A percentile compares a stretch with the other conserved stretches of the same genome.
phyloP scores from a whole-genome alignment of 2,329 filamentous ascomycete genomes.

The Trichoderma polysporum region DNA sequence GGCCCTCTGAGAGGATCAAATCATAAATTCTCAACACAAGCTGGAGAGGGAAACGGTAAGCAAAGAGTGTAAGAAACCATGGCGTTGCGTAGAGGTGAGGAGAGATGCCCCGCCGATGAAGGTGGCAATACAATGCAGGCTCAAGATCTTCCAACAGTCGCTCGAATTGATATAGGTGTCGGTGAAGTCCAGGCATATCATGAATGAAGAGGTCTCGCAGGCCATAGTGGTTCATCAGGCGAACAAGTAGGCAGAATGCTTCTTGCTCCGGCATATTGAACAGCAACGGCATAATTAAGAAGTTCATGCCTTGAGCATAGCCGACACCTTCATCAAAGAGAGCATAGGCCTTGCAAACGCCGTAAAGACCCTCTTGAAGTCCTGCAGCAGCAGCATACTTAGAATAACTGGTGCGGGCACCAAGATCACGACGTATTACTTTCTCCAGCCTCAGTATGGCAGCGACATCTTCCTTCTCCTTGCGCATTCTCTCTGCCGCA shows the following conservation, averaged over 20 bases:
- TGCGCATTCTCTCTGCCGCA: constrained; percentile 70
- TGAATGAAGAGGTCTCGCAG: constrained; percentile 89
- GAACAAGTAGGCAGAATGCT: constrained; percentile 88
- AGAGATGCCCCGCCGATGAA: constrained; percentile 81
- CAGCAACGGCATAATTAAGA: constrained; percentile 91
- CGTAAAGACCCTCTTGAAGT: constrained; percentile 90
- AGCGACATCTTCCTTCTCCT: constrained; percentile 72
- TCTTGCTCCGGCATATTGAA: constrained; percentile 99
- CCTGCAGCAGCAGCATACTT: constrained; percentile 91
- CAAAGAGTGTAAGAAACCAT: constrained; percentile 98
- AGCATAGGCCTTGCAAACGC: constrained; percentile 95
- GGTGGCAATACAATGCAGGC: constrained; percentile 90
- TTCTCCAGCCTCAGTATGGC: constrained; percentile 84
- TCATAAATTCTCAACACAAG: constrained; percentile 96
- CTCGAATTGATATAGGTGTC: constrained; percentile 93
- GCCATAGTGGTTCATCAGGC: constrained; percentile 95
- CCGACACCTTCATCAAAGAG: constrained; percentile 92
- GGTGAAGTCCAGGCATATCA: constrained; percentile 94
- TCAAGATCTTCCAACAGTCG: constrained; percentile 90
- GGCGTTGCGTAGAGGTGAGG: constrained; percentile 95
- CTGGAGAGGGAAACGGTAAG: constrained; percentile 94
- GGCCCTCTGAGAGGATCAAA: constrained; percentile 86
- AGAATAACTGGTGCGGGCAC: constrained; percentile 90
- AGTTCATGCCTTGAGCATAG: constrained; percentile 99
- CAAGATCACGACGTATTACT: constrained; percentile 84